These are phyloP conservation scores for Fraxinus cuspidata DNA, from an alignment of 257 asterid genomes.

Conservation along the genomic window DNA sequence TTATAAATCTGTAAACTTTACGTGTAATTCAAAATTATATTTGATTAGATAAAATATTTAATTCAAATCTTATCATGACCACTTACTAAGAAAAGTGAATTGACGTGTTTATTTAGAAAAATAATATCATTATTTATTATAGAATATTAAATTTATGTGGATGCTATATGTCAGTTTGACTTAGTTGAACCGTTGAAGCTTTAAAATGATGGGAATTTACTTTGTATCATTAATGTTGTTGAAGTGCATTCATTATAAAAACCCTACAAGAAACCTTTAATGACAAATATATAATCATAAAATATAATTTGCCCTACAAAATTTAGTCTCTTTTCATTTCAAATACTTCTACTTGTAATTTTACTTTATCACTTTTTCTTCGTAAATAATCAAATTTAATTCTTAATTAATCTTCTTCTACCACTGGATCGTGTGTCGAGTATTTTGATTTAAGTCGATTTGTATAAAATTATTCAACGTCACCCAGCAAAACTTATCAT, in stretches of 20 bases:
- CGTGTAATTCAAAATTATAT: too few species aligned
- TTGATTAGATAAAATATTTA: too few species aligned
- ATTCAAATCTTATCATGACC: too few species aligned
- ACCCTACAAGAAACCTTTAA: slow-evolving; percentile 18
- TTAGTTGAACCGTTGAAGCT: background rate
- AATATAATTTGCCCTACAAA: background rate
- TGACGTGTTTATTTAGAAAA: too few species aligned
- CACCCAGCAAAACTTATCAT: background rate
- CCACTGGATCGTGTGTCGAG: background rate
- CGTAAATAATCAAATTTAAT: too few species aligned
- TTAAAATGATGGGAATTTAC: slow-evolving; percentile 30
- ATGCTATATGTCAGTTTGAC: slow-evolving; percentile 31
- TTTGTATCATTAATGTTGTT: slow-evolving; percentile 32
- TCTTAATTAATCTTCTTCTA: too few species aligned
- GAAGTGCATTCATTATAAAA: slow-evolving; percentile 1
- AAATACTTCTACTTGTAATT: too few species aligned
- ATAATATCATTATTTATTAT: too few species aligned
- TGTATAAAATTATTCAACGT: too few species aligned
- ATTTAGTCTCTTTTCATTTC: background rate
- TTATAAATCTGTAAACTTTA: too few species aligned
- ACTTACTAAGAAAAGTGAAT: too few species aligned
- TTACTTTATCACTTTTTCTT: too few species aligned
- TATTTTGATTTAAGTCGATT: background rate
- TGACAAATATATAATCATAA: slow-evolving; percentile 10
- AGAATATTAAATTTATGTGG: slow-evolving; percentile 10